These are phyloP conservation scores for Lichenothelia convexa DNA, from an alignment of 495 filamentous ascomycete genomes.

Conservation along the genomic window DNA sequence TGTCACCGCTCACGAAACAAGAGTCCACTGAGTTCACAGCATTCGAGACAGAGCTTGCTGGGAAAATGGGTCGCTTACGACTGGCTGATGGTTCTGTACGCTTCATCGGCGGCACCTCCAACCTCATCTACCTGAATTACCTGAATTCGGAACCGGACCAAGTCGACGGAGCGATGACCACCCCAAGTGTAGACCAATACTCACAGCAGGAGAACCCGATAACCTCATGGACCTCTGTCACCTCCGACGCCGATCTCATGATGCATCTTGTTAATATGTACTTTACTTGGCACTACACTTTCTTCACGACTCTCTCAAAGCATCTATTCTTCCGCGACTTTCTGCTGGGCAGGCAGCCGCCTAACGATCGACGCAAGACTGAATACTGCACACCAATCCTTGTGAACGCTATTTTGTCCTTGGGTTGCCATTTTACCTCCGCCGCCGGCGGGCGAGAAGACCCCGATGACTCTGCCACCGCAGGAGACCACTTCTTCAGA, in stretches of 20 bases:
- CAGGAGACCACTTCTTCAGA: slow-evolving; percentile 91
- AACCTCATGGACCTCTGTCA: slow-evolving; percentile 75
- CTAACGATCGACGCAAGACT: slow-evolving; percentile 25
- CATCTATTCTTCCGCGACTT: slow-evolving; percentile 81
- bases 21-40: slow-evolving; percentile 27
- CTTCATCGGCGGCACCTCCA: slow-evolving; percentile 88
- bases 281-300: slow-evolving; percentile 95
- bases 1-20: slow-evolving; percentile 2
- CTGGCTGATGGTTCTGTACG: slow-evolving; percentile 80
- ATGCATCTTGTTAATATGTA: slow-evolving; percentile 91
- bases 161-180: slow-evolving; percentile 4
- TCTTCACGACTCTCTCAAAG: slow-evolving; percentile 87
- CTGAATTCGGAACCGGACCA: slow-evolving; percentile 25
- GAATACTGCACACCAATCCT: slow-evolving; percentile 77
- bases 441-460: slow-evolving; percentile 49
- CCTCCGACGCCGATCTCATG: slow-evolving; percentile 57
- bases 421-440: slow-evolving; percentile 92
- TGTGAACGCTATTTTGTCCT: slow-evolving; percentile 88
- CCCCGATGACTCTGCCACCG: slow-evolving; percentile 57
- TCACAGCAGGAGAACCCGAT: slow-evolving; percentile 42
- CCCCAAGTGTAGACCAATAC: slow-evolving; percentile 22
- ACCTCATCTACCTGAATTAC: slow-evolving; percentile 69
- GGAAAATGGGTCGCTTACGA: slow-evolving; percentile 80
- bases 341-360: slow-evolving; percentile 38
- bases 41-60: slow-evolving; percentile 73